Evolutionary conservation across 331 rosid genomes (phyloP).

Genomic region (Stylosanthes scabra): DNA sequence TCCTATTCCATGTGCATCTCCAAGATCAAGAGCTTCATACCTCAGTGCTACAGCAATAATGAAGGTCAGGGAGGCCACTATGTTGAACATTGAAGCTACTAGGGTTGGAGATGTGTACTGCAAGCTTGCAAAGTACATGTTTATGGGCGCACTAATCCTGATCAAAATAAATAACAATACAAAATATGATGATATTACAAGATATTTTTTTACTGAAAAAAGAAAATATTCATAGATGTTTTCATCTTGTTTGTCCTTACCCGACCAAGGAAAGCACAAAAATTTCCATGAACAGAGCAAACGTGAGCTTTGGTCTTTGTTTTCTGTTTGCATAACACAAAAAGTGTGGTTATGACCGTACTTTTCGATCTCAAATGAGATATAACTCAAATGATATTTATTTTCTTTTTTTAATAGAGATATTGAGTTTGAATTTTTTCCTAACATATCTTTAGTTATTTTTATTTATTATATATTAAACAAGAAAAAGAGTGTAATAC

Average conservation of each 20-base stretch:
- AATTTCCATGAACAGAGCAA: slow-evolving; percentile 63
- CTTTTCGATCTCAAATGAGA: too few relatives aligned
- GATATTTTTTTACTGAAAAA: too few relatives aligned
- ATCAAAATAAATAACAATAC: neutral
- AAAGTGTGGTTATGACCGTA: neutral
- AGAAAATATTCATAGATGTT: too few relatives aligned
- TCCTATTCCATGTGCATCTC: slow-evolving; percentile 63
- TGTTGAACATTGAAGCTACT: slow-evolving; percentile 64
- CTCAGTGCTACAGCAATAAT: slow-evolving; percentile 66
- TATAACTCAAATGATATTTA: too few relatives aligned
- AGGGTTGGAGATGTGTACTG: slow-evolving; percentile 81
- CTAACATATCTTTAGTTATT: too few relatives aligned
- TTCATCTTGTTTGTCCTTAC: slow-evolving; percentile 49
- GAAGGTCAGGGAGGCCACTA: slow-evolving; percentile 71
- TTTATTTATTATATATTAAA: too few relatives aligned
- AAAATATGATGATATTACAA: too few relatives aligned
- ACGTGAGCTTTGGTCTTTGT: slow-evolving; percentile 68
- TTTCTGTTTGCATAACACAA: slow-evolving; percentile 50
- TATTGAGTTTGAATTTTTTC: too few relatives aligned
- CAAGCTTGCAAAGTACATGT: slow-evolving; percentile 78
- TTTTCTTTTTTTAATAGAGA: too few relatives aligned
- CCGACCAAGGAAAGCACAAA: slow-evolving; percentile 79
- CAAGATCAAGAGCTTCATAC: slow-evolving; percentile 61
- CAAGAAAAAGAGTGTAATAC: too few relatives aligned
- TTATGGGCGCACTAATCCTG: slow-evolving; percentile 67